These are phyloP conservation scores for Clonostachys sp. DNA, from an alignment of 2,329 filamentous ascomycete species.

Conservation along the genomic window DNA sequence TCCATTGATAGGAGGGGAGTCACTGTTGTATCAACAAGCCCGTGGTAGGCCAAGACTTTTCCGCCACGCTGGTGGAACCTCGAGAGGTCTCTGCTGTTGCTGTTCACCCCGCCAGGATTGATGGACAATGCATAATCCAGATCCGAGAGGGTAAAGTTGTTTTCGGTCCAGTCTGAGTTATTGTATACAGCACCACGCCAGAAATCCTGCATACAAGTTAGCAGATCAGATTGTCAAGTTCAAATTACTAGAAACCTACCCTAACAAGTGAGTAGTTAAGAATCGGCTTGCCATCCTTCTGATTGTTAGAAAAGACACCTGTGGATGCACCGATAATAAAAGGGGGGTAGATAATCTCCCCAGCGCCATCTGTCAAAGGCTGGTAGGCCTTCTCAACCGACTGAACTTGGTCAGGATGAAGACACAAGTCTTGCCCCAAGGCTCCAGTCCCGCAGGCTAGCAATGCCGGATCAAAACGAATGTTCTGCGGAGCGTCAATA, in stretches of 20 bases:
- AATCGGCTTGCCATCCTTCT: not conserved
- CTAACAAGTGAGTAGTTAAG: no score
- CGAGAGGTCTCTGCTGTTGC: not conserved
- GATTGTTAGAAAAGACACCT: not conserved
- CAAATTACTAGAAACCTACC: not conserved
- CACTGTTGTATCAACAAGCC: not conserved
- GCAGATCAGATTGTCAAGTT: not conserved
- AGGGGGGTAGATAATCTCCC: not conserved
- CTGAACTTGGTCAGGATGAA: not conserved
- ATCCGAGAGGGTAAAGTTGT: not conserved
- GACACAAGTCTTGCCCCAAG: not conserved
- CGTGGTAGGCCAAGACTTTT: constrained; percentile 1
- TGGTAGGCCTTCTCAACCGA: not conserved
- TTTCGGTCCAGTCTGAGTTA: not conserved
- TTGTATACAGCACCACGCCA: not conserved
- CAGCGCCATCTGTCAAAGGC: not conserved
- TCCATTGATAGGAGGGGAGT: not conserved
- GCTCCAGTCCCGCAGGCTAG: not conserved
- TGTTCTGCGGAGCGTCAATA: not conserved
- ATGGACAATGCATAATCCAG: not conserved
- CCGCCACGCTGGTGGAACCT: not conserved
- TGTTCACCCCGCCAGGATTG: not conserved
- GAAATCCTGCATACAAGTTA: not conserved
- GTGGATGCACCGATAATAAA: not conserved
- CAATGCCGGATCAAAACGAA: not conserved